These are phyloP conservation scores for Picochlorum sp. DNA, from an alignment of 139 green algal species.

Conservation along the genomic window DNA sequence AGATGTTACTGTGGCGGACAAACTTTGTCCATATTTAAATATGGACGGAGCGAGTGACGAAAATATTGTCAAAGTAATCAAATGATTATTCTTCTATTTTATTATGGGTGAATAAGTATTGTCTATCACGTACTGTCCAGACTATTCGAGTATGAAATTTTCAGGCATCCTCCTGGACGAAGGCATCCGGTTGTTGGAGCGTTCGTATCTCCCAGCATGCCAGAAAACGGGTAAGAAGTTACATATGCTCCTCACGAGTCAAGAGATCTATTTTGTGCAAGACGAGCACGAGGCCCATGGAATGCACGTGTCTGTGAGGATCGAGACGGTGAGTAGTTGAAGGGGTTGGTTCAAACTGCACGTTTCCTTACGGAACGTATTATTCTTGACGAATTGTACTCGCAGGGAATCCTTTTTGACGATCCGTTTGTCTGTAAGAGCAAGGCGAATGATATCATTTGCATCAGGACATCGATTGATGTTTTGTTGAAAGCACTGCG, in stretches of 20 bases:
- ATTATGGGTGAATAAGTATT: too few species aligned
- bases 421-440: constrained; percentile 32
- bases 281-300: constrained; percentile 49
- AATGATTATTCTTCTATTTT: too few species aligned
- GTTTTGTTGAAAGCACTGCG: constrained; percentile 58
- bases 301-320: constrained; percentile 33
- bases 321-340: constrained; percentile 6
- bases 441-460: constrained; percentile 56
- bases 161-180: constrained; percentile 41
- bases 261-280: constrained; percentile 58
- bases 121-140: not conserved
- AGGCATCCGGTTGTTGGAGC: constrained; percentile 36
- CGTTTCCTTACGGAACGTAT: not conserved
- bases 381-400: not conserved
- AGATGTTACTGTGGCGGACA: too few species aligned
- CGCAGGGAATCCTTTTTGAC: constrained; percentile 18
- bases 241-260: constrained; percentile 43
- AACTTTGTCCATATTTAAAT: too few species aligned
- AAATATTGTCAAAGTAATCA: too few species aligned
- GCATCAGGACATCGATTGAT: constrained; percentile 49
- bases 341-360: not conserved
- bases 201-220: constrained; percentile 55
- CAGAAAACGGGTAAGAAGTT: constrained; percentile 72
- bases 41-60: too few species aligned
- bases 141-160: constrained; percentile 45